Base-by-base conservation (phyloP, 2,329 filamentous ascomycete genomes). In the Beauveria pseudobassiana region DNA sequence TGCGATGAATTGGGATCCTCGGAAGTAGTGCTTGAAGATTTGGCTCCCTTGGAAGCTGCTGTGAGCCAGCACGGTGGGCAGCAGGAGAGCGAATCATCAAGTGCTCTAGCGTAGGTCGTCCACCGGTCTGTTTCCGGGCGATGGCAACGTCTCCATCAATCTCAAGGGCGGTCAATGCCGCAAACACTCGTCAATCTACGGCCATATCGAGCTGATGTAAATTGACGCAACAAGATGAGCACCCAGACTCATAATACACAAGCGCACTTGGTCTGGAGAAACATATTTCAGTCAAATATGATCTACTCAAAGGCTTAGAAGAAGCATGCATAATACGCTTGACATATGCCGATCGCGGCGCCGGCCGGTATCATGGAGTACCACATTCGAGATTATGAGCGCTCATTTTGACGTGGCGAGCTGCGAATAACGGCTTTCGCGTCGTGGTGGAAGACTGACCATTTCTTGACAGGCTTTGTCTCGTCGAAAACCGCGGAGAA, bases 11-110 rank as follows among this genome's bases (percentile, higher is more conserved):
- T n/a, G 6, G 2, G 30, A 24, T 20, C 46, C 50, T 8, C 40
- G 10, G 5, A 45, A 30, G 2, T 56, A 63, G 43, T 30, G 49
- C 2, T 5, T n/a, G 5, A 34, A 16, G 9, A 59, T 28, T 10
- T 30, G 16, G 7, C 34, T 63, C 1, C 30, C 50, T 40, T 59
- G 26, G 3, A 60, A 3, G 56, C 50, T 20, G 50, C 43, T 16
- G 42, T 55, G 22, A 59, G 45, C 61, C 55, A 55, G 43, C 55
- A 63, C 3, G 55, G n/a, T 2, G 55, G 61, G 24, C 61, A 54
- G 49, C 61, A 60, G 6, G 42, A 24, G 14, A 60, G 51, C 5
- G 46, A 20, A 10, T 50, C 56, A 40, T 51, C 34, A 30, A 3
- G 34, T 59, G 24, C 51, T 16, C 61, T 56, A 60, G 40, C 38